Percentiles rank a stretch among this genome's conserved stretches.
Conservation (phyloP, 495 filamentous ascomycete species). For the Neurospora sp. region DNA sequence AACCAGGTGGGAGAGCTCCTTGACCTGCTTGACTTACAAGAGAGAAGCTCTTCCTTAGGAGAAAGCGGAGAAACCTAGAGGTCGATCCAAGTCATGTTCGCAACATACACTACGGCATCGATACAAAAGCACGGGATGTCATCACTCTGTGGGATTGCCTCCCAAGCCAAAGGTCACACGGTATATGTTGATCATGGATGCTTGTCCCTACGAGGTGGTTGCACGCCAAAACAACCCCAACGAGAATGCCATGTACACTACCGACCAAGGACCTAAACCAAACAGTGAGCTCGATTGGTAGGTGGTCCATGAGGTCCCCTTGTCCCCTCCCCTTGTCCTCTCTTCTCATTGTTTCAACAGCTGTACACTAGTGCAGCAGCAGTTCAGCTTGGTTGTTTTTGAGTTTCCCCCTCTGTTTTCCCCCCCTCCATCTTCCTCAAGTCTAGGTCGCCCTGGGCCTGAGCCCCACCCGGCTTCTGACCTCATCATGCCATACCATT, state of each 20-base stretch:
- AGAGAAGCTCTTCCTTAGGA: not conserved
- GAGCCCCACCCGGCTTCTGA: not conserved
- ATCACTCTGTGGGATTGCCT: slow-evolving; percentile 3
- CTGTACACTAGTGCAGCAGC: not conserved
- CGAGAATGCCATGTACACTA: no score
- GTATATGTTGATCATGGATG: not conserved
- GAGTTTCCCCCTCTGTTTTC: not conserved
- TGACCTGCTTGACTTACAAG: not conserved
- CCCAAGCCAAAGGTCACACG: slow-evolving; percentile 2
- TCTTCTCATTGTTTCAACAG: not conserved
- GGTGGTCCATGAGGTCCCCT: not conserved
- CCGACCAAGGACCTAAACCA: no score
- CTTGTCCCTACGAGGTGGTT: not conserved
- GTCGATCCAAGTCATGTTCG: not conserved
- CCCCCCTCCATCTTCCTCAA: not conserved
- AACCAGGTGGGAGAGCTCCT: not conserved
- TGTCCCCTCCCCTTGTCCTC: not conserved
- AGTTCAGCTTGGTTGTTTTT: not conserved
- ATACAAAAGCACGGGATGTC: slow-evolving; percentile 11
- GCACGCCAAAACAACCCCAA: not conserved
- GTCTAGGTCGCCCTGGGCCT: not conserved
- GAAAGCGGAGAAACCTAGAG: not conserved
- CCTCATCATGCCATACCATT: not conserved
- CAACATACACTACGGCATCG: not conserved
- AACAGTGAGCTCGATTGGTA: no score